phyloP scores from a whole-genome alignment of 192 early-diverging fungal genomes.

The Podila clonocystis region DNA sequence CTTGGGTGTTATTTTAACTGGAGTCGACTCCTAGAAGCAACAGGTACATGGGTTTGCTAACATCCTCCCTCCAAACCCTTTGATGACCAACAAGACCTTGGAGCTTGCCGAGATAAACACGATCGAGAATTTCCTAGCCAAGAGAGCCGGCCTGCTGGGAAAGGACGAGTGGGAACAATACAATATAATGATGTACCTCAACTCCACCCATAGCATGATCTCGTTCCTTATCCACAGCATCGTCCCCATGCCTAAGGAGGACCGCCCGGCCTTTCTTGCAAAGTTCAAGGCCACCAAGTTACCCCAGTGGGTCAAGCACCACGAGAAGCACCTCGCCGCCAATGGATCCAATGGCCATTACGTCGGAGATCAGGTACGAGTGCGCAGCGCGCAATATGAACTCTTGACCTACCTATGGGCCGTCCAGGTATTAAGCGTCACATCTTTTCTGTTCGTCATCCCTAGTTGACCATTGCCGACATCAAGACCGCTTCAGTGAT shows the following conservation, averaged over 20 bases:
- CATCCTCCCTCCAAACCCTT: background rate
- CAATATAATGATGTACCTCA: constrained; percentile 31
- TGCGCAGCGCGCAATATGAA: background rate
- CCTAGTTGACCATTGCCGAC: constrained; percentile 15
- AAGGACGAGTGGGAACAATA: constrained; percentile 30
- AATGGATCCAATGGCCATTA: constrained; percentile 46
- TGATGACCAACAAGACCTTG: background rate
- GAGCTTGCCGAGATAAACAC: constrained; percentile 35
- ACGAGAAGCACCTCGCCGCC: constrained; percentile 19
- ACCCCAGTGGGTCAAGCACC: constrained; percentile 18
- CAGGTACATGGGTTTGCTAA: background rate
- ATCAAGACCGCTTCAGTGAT: constrained; percentile 39
- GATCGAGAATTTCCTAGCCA: constrained; percentile 26
- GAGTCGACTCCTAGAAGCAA: background rate
- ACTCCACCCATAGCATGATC: constrained; percentile 25
- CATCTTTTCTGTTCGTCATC: background rate
- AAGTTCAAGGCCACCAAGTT: constrained; percentile 21
- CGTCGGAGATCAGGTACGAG: constrained; percentile 20
- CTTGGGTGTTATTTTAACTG: too few relatives aligned
- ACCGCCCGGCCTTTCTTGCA: constrained; percentile 11
- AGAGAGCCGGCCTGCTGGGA: constrained; percentile 8
- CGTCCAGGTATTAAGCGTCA: too few relatives aligned
- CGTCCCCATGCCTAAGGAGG: constrained; percentile 19
- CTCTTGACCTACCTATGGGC: background rate
- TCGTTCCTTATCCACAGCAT: constrained; percentile 19